Conservation (phyloP, 2,329 filamentous ascomycete genomes). For the Colletotrichum lini region DNA sequence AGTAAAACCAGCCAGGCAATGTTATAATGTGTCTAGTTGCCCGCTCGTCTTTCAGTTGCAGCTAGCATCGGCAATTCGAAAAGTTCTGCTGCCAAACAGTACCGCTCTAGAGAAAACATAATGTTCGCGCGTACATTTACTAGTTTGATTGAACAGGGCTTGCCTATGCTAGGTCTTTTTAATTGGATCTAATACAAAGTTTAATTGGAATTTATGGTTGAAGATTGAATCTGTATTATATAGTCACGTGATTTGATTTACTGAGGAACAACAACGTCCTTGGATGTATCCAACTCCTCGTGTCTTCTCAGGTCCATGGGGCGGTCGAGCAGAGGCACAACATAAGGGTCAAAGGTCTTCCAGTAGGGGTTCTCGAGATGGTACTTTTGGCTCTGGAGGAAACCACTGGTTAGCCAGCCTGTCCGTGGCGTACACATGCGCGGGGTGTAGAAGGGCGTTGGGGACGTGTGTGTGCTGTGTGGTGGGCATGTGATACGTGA, state of each 20-base stretch:
- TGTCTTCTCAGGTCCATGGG: slow-evolving; percentile 79
- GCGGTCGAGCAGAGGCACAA: slow-evolving; percentile 76
- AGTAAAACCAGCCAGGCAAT: neutral
- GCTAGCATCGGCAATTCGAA: too few relatives aligned
- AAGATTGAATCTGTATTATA: neutral
- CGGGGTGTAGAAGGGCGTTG: neutral
- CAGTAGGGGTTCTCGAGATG: slow-evolving; percentile 80
- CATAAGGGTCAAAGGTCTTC: slow-evolving; percentile 83
- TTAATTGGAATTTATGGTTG: neutral
- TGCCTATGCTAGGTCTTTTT: rapidly evolving
- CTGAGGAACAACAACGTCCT: slow-evolving; percentile 59
- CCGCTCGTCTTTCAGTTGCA: neutral
- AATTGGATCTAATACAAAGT: neutral
- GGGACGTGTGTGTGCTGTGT: neutral
- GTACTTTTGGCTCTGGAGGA: slow-evolving; percentile 68
- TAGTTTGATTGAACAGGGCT: too few relatives aligned
- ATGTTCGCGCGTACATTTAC: too few relatives aligned
- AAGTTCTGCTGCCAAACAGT: too few relatives aligned
- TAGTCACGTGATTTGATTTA: slow-evolving; percentile 10
- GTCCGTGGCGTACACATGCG: too few relatives aligned
- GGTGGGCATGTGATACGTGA: neutral
- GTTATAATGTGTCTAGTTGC: neutral
- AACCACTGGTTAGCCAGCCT: neutral
- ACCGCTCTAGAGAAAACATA: too few relatives aligned
- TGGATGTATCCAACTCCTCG: slow-evolving; percentile 75